Percentiles rank a stretch among this genome's conserved stretches.
These are phyloP conservation scores for Moesziomyces globuligerus DNA, from an alignment of 1,284 basidiomycete genomes.

Conservation along the genomic window DNA sequence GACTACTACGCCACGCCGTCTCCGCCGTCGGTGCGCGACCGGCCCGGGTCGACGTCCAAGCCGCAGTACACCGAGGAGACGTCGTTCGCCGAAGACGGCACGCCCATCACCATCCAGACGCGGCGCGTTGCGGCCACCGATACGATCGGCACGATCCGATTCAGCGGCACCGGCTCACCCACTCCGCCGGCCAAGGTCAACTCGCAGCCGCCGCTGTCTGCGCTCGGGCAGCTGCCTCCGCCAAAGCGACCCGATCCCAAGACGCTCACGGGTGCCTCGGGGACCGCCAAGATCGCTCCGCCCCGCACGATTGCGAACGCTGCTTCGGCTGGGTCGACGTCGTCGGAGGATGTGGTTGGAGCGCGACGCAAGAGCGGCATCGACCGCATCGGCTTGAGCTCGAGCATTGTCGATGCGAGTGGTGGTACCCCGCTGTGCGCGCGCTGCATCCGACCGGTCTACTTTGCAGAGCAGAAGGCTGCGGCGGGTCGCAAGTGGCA, in stretches of 20 bases:
- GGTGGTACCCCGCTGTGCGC: slow-evolving; percentile 63
- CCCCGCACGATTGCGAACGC: slow-evolving; percentile 22
- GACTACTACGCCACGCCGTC: slow-evolving; percentile 45
- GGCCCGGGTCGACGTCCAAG: slow-evolving; percentile 7
- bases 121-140: slow-evolving; percentile 44
- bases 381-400: slow-evolving; percentile 46
- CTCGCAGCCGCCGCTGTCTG: slow-evolving; percentile 27
- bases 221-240: slow-evolving; percentile 28
- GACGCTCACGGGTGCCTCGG: slow-evolving; percentile 43
- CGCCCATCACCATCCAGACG: slow-evolving; percentile 39
- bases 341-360: slow-evolving; percentile 6
- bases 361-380: slow-evolving; percentile 35
- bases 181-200: slow-evolving; percentile 25
- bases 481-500: slow-evolving; percentile 64
- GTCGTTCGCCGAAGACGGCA: slow-evolving; percentile 30
- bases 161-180: slow-evolving; percentile 26
- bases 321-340: neutral
- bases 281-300: slow-evolving; percentile 44
- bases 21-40: slow-evolving; percentile 13
- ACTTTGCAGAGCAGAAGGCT: slow-evolving; percentile 65
- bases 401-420: slow-evolving; percentile 40
- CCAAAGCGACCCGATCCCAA: slow-evolving; percentile 38
- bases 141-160: slow-evolving; percentile 40
- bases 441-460: slow-evolving; percentile 58
- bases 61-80: slow-evolving; percentile 30